Evolutionary conservation across 2,329 filamentous ascomycete species (phyloP), one percentile per base, ranked within the genome.

Genomic region (Chaetomium sp.): DNA sequence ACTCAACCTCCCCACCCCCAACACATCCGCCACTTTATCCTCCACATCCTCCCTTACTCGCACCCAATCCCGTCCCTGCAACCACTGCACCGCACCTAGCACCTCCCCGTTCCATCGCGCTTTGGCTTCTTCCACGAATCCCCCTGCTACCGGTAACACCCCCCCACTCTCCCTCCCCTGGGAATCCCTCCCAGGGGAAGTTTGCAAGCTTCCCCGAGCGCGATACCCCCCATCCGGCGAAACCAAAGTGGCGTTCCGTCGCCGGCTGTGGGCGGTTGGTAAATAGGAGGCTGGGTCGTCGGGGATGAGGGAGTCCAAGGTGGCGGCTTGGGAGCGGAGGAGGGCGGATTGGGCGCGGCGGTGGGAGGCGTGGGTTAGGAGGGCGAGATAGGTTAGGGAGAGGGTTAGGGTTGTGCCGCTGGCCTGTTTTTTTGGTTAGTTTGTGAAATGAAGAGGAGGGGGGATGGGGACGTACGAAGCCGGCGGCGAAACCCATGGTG

Each of bases 91-190:
- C 51, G 85, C 78, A 58, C 77, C 76, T 68, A 86, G 80, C 38
- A 92, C 71, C 70, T 92, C 88, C 50, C 79, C 71, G 69, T 94
- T 92, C 88, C 88, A 92, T 58, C 81, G 76, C 65, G 88, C 85
- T 74, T 92, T 92, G 64, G 85, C 77, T 38, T 81, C 75, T 67
- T 91, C 87, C 53, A 84, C 68, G 49, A 88, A 73, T 48, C 77
- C 58, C n/a, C 76, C 12, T 2, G 37, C 34, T 34, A 78, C 76
- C 59, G 79, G 75, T 62, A 80, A 74, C n/a, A n/a, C n/a, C n/a
- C n/a, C n/a, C n/a, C n/a, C n/a, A n/a, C n/a, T n/a, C n/a, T n/a
- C n/a, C n/a, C n/a, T n/a, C n/a, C n/a, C n/a, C n/a, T n/a, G n/a
- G n/a, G n/a, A n/a, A n/a, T n/a, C n/a, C n/a, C n/a, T n/a, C n/a